These are phyloP conservation scores for Lycium ferocissimum DNA, from an alignment of 257 asterid genomes.

Conservation along the genomic window DNA sequence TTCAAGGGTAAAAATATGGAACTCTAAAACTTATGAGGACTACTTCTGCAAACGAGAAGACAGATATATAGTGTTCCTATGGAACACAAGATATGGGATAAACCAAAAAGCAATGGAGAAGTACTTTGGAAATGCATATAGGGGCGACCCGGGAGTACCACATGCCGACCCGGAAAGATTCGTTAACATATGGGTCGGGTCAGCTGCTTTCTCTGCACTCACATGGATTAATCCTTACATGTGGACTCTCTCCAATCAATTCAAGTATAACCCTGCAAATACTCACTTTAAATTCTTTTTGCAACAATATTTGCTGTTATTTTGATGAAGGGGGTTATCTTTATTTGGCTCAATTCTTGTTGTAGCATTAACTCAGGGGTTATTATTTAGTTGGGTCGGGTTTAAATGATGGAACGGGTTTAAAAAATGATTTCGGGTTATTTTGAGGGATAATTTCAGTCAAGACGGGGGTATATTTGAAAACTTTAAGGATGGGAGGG, in stretches of 20 bases:
- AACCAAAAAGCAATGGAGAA: slow-evolving; percentile 68
- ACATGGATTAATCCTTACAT: slow-evolving; percentile 79
- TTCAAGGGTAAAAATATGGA: slow-evolving; percentile 5
- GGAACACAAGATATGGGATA: slow-evolving; percentile 34
- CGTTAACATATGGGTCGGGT: slow-evolving; percentile 75
- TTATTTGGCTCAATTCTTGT: not conserved
- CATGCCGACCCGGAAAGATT: slow-evolving; percentile 72
- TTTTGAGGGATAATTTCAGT: too few species aligned
- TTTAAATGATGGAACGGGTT: too few species aligned
- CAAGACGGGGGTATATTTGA: too few species aligned
- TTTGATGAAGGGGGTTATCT: not conserved
- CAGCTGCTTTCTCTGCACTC: slow-evolving; percentile 74
- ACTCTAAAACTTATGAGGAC: not conserved
- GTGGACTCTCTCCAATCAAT: slow-evolving; percentile 80
- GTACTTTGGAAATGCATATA: slow-evolving; percentile 87
- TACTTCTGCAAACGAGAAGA: not conserved
- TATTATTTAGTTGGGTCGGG: too few species aligned
- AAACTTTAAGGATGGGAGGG: too few species aligned
- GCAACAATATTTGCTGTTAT: not conserved
- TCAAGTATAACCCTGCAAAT: slow-evolving; percentile 53
- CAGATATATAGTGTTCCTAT: not conserved
- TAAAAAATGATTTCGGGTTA: too few species aligned
- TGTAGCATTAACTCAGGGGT: not conserved
- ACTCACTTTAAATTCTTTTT: slow-evolving; percentile 21
- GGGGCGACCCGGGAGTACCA: slow-evolving; percentile 97